These are phyloP conservation scores for Athelia sp. DNA, from an alignment of 1,284 basidiomycete species.

Conservation along the genomic window DNA sequence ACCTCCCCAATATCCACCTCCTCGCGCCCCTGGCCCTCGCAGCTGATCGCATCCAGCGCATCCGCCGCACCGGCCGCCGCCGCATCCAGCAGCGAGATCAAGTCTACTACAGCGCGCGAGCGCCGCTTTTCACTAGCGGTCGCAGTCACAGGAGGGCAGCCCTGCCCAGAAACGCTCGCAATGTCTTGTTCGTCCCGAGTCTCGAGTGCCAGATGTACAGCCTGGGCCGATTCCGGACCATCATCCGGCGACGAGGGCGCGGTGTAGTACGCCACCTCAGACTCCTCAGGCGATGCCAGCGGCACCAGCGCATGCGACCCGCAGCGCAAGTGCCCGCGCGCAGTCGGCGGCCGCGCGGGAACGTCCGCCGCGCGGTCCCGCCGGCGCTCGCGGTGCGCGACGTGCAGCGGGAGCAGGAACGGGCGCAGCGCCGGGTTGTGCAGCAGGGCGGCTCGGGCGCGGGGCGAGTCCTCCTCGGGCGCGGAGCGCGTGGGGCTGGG, in stretches of 20 bases:
- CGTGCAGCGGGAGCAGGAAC: conserved; percentile 11
- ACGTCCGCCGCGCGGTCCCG: neutral
- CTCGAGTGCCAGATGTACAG: too few relatives aligned
- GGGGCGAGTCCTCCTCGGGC: neutral
- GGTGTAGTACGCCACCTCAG: too few relatives aligned
- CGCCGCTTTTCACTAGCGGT: neutral
- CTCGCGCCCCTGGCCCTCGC: neutral
- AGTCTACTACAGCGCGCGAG: neutral
- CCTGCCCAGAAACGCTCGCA: neutral
- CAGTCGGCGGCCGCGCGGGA: neutral
- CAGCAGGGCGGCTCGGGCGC: neutral
- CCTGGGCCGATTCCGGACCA: too few relatives aligned
- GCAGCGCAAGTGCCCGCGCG: neutral
- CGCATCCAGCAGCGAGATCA: neutral
- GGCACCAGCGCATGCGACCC: neutral
- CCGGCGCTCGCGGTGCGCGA: conserved; percentile 4
- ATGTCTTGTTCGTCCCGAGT: too few relatives aligned
- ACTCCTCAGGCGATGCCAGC: neutral
- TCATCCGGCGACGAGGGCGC: too few relatives aligned
- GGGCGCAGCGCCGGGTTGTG: conserved; percentile 3
- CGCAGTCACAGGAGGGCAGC: neutral
- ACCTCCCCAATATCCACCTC: neutral
- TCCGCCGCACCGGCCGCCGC: neutral
- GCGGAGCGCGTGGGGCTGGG: conserved; percentile 8
- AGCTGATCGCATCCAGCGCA: neutral